Conservation (phyloP, 2,329 filamentous ascomycete species). For the Fusarium continuum region DNA sequence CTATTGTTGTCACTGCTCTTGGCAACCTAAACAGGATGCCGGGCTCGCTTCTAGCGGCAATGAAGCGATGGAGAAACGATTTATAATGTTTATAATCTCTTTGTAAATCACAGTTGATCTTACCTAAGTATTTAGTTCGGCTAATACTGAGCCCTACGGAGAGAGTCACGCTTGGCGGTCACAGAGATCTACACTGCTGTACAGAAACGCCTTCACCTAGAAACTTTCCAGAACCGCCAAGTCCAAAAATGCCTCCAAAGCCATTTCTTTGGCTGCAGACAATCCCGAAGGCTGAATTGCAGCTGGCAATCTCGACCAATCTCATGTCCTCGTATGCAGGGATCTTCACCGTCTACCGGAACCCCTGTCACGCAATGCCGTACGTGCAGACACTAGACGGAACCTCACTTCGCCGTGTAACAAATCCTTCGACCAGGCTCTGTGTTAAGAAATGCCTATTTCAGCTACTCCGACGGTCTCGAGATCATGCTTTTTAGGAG, state of each 20-base stretch:
- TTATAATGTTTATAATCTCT: neutral
- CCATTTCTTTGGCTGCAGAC: too few relatives aligned
- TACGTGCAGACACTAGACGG: neutral
- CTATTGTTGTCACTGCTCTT: neutral
- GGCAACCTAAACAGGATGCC: neutral
- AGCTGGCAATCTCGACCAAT: neutral
- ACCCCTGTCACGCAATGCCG: neutral
- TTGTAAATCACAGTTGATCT: neutral
- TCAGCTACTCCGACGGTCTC: neutral
- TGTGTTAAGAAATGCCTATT: neutral
- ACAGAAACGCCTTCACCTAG: neutral
- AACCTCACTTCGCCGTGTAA: neutral
- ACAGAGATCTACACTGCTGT: neutral
- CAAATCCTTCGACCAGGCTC: neutral
- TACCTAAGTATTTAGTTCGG: neutral
- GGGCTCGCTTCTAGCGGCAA: neutral
- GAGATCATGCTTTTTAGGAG: neutral
- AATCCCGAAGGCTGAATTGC: too few relatives aligned
- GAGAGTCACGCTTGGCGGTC: neutral
- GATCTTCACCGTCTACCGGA: neutral
- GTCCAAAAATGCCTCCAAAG: neutral
- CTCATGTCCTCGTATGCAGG: neutral
- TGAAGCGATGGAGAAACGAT: neutral
- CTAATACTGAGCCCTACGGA: too few relatives aligned
- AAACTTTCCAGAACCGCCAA: slow-evolving; percentile 5